These are phyloP conservation scores for Sphagnum tenellum DNA, from an alignment of 225 moss, liverwort and hornwort species.

Conservation along the genomic window DNA sequence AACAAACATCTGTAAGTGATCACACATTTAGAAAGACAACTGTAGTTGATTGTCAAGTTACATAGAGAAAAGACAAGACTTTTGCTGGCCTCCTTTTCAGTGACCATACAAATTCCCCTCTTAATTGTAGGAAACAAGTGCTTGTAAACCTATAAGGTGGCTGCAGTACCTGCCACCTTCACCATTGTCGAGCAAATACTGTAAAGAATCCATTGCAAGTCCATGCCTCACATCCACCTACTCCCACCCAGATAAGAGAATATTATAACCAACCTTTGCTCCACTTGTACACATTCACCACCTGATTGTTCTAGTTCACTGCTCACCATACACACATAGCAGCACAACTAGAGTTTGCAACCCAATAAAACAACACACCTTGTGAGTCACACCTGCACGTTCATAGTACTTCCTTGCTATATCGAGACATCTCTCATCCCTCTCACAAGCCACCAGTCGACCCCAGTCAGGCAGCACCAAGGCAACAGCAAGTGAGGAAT, in stretches of 20 bases:
- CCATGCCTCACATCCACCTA: slow-evolving; percentile 82
- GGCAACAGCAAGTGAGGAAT: slow-evolving; percentile 89
- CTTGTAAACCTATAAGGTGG: background rate
- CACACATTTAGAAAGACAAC: background rate
- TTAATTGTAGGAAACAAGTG: too few relatives aligned
- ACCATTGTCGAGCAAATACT: slow-evolving; percentile 50
- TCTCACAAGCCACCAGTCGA: slow-evolving; percentile 82
- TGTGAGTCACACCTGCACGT: slow-evolving; percentile 73
- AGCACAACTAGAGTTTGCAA: background rate
- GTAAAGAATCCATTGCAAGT: slow-evolving; percentile 64
- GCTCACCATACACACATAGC: background rate
- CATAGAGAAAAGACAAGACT: too few relatives aligned
- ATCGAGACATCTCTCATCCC: slow-evolving; percentile 55
- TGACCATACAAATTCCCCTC: too few relatives aligned
- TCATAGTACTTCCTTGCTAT: slow-evolving; percentile 68
- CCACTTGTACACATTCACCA: too few relatives aligned
- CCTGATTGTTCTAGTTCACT: too few relatives aligned
- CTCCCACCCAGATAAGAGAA: slow-evolving; percentile 7
- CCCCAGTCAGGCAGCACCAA: slow-evolving; percentile 91
- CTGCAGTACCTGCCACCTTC: slow-evolving; percentile 66
- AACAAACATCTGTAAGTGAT: background rate
- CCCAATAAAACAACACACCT: slow-evolving; percentile 26
- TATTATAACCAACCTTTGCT: slow-evolving; percentile 1
- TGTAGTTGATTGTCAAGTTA: too few relatives aligned
- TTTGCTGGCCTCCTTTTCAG: too few relatives aligned